Evolutionary conservation across 2,329 filamentous ascomycete species (phyloP).

Genomic region (Nakataea oryzae): DNA sequence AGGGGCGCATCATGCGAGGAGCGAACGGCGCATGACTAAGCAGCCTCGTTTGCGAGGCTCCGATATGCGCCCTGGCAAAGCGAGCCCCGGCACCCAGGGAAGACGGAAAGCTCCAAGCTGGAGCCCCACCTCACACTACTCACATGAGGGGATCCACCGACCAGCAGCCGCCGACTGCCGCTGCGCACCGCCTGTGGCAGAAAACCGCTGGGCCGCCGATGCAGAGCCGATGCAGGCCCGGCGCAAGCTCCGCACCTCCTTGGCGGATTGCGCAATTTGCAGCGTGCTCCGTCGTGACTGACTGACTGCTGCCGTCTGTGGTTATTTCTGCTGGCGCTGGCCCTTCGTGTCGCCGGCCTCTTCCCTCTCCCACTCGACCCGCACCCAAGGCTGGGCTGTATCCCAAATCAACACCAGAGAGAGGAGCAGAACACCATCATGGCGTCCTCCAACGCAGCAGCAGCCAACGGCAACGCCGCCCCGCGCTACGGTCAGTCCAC

Average conservation of each 20-base stretch:
- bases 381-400: neutral
- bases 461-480: neutral
- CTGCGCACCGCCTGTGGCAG: neutral
- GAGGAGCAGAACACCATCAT: neutral
- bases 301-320: neutral
- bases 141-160: no score
- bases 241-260: neutral
- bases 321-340: no score
- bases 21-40: neutral
- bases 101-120: neutral
- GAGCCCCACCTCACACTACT: neutral
- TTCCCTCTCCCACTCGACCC: neutral
- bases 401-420: neutral
- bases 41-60: neutral
- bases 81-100: no score
- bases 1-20: neutral
- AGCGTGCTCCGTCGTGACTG: neutral
- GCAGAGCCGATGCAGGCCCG: no score
- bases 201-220: neutral
- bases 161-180: no score
- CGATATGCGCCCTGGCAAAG: no score
- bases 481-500: conserved; percentile 5
- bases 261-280: conserved; percentile 5
- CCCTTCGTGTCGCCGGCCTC: neutral
- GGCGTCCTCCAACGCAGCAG: neutral